Evolutionary conservation across 2,329 filamentous ascomycete genomes (phyloP).

Genomic region (Aaosphaeria pasadenensis): DNA sequence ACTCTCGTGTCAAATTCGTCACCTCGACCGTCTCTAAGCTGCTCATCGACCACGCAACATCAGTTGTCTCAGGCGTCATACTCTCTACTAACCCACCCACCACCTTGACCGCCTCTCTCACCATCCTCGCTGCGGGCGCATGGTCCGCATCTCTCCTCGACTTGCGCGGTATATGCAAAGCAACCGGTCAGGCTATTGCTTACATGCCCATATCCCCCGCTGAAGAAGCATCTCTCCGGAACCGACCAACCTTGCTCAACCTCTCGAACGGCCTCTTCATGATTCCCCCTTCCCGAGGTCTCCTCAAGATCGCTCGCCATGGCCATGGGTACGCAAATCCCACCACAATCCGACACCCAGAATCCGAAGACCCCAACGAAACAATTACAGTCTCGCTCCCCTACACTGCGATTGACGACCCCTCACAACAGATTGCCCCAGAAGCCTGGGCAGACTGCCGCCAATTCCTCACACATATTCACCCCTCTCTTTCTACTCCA

Average conservation of each 20-base stretch:
- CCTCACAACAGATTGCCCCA: conserved; percentile 25
- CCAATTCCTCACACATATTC: conserved; percentile 26
- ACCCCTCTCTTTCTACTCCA: conserved; percentile 21
- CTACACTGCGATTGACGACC: conserved; percentile 52
- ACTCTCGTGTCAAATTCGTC: conserved; percentile 52
- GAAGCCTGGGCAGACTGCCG: conserved; percentile 32
- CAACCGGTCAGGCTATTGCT: conserved; percentile 77
- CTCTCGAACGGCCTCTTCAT: conserved; percentile 70
- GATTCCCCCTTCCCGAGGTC: conserved; percentile 59
- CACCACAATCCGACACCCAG: conserved; percentile 45
- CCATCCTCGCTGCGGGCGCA: conserved; percentile 79
- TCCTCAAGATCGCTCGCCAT: conserved; percentile 51
- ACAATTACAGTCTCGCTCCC: conserved; percentile 49
- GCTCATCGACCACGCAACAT: conserved; percentile 34
- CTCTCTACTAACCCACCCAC: conserved; percentile 45
- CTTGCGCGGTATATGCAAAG: conserved; percentile 69
- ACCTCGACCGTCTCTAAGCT: conserved; percentile 48
- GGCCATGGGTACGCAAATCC: conserved; percentile 51
- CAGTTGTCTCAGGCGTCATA: conserved; percentile 56
- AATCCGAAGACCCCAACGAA: conserved; percentile 28
- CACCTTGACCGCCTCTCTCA: conserved; percentile 63
- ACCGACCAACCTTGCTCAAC: conserved; percentile 72
- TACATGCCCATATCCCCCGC: conserved; percentile 72
- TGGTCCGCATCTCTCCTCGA: conserved; percentile 81
- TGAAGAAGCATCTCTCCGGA: conserved; percentile 64